phyloP scores from a whole-genome alignment of 2,329 filamentous ascomycete species.

The Ilyonectria mors-panacis region DNA sequence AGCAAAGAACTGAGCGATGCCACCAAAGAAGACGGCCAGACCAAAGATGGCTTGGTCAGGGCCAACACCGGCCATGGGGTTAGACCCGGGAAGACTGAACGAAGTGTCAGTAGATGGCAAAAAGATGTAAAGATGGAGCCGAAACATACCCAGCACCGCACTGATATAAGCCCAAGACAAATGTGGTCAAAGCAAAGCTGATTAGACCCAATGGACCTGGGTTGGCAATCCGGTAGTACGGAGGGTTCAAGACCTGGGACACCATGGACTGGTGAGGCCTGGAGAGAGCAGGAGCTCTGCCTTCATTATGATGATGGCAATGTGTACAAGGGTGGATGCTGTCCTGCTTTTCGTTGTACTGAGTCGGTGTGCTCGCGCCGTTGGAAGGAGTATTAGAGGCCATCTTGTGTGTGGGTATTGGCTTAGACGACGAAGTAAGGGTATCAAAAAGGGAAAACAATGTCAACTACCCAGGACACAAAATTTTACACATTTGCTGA shows the following conservation, averaged over 20 bases:
- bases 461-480: background rate
- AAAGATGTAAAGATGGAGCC: background rate
- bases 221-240: constrained; percentile 66
- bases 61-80: constrained; percentile 52
- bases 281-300: constrained; percentile 19
- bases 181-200: constrained; percentile 77
- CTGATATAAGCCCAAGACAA: constrained; percentile 67
- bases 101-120: constrained; percentile 2
- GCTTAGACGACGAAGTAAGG: background rate
- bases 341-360: constrained; percentile 43
- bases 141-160: constrained; percentile 64
- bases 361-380: constrained; percentile 45
- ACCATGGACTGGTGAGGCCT: constrained; percentile 53
- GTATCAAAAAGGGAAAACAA: background rate
- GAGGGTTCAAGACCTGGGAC: constrained; percentile 54
- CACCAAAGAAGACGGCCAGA: constrained; percentile 68
- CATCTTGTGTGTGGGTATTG: constrained; percentile 33
- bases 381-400: constrained; percentile 38
- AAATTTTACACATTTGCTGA: background rate
- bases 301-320: constrained; percentile 34
- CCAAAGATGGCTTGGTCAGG: constrained; percentile 56
- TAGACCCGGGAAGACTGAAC: constrained; percentile 52
- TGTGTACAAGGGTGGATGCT: constrained; percentile 32
- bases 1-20: constrained; percentile 76
- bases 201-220: constrained; percentile 73